Evolutionary conservation across 208 protist species (phyloP).

Genomic region (Trypanosoma rangeli): DNA sequence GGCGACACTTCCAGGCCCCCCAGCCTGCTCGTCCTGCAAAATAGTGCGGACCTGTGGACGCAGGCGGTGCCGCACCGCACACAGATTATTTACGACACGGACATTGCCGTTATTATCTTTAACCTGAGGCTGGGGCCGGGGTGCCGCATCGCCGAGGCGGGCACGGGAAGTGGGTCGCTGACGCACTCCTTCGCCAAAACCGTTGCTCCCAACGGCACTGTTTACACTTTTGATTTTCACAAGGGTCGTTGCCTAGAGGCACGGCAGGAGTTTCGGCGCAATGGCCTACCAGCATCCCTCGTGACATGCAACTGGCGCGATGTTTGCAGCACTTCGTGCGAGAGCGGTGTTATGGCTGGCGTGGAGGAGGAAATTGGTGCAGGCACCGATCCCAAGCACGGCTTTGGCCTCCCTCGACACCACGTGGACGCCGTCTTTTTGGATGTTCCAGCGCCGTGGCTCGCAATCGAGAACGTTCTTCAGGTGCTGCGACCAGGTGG

Average conservation of each 20-base stretch:
- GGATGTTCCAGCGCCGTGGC: slow-evolving; percentile 91
- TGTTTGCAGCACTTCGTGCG: slow-evolving; percentile 66
- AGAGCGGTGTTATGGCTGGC: slow-evolving; percentile 3
- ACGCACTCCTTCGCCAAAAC: slow-evolving; percentile 82
- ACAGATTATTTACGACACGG: slow-evolving; percentile 92
- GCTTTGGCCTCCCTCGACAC: slow-evolving; percentile 69
- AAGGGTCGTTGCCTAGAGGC: slow-evolving; percentile 76
- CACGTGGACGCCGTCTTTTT: slow-evolving; percentile 92
- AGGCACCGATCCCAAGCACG: slow-evolving; percentile 40
- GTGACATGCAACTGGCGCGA: slow-evolving; percentile 81
- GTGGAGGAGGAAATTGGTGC: slow-evolving; percentile 31
- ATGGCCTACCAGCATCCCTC: slow-evolving; percentile 54
- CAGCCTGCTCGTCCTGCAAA: slow-evolving; percentile 69
- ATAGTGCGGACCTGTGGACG: slow-evolving; percentile 90
- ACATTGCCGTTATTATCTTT: slow-evolving; percentile 86
- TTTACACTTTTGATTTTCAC: slow-evolving; percentile 92
- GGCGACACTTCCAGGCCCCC: slow-evolving; percentile 41
- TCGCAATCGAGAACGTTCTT: slow-evolving; percentile 82
- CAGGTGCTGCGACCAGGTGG: slow-evolving; percentile 79
- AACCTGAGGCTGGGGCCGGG: slow-evolving; percentile 77
- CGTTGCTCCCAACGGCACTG: slow-evolving; percentile 75
- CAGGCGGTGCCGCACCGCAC: slow-evolving; percentile 88
- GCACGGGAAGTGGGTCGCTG: slow-evolving; percentile 89
- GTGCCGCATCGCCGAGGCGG: slow-evolving; percentile 81
- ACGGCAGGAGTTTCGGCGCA: slow-evolving; percentile 71